phyloP scores from a whole-genome alignment of 2,329 filamentous ascomycete genomes.

The Atkinsonella texensis region DNA sequence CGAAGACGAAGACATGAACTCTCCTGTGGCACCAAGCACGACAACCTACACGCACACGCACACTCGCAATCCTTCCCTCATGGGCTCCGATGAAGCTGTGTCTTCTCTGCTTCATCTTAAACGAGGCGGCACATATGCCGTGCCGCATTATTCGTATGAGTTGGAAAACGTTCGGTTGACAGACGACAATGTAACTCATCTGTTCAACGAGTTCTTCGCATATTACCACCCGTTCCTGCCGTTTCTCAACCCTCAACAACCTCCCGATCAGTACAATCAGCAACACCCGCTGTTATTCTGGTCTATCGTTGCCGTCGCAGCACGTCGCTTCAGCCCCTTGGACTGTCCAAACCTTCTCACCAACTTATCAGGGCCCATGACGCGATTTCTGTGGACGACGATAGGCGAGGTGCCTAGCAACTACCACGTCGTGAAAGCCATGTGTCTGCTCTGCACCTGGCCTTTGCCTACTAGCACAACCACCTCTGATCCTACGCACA shows the following conservation, averaged over 20 bases:
- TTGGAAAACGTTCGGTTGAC: constrained; percentile 53
- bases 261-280: constrained; percentile 62
- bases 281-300: constrained; percentile 78
- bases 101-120: constrained; percentile 55
- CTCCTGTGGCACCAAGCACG: constrained; percentile 40
- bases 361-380: constrained; percentile 55
- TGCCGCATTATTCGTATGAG: constrained; percentile 47
- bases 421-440: constrained; percentile 70
- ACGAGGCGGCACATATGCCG: constrained; percentile 48
- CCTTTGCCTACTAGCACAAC: constrained; percentile 73
- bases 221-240: constrained; percentile 69
- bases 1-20: constrained; percentile 46
- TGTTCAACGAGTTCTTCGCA: constrained; percentile 65
- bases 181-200: constrained; percentile 47
- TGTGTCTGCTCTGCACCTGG: constrained; percentile 73
- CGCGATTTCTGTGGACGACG: constrained; percentile 63
- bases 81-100: constrained; percentile 58
- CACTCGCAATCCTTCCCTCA: constrained; percentile 49
- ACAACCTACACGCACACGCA: constrained; percentile 46
- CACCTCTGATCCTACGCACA: constrained; percentile 69
- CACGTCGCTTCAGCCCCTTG: constrained; percentile 50
- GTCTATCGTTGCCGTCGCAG: constrained; percentile 66
- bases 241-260: constrained; percentile 54
- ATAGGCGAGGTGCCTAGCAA: constrained; percentile 66
- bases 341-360: constrained; percentile 51